phyloP scores from a whole-genome alignment of 2,329 filamentous ascomycete genomes.

The Fusarium sp. region DNA sequence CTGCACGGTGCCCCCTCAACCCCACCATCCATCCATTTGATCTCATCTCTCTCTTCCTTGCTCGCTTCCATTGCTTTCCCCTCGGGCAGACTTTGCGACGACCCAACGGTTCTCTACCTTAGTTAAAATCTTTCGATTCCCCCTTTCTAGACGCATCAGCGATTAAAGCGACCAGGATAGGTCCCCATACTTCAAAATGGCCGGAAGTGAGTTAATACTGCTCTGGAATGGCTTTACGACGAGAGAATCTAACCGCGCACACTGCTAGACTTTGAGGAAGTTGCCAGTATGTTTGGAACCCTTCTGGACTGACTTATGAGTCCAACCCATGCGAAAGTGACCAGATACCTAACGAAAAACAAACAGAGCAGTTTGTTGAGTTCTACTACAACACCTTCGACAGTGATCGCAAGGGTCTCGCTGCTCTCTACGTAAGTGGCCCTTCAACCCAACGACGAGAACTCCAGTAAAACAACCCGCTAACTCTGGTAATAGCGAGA shows the following conservation, averaged over 20 bases:
- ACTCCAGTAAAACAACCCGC: slow-evolving; percentile 63
- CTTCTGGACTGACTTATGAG: not conserved
- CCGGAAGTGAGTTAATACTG: slow-evolving; percentile 28
- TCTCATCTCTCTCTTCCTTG: slow-evolving; percentile 30
- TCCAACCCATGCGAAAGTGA: not conserved
- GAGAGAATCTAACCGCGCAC: slow-evolving; percentile 41
- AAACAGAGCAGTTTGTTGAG: slow-evolving; percentile 81
- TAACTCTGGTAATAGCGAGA: slow-evolving; percentile 15
- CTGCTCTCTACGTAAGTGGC: slow-evolving; percentile 78
- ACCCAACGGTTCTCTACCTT: slow-evolving; percentile 32
- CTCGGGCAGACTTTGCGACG: slow-evolving; percentile 48
- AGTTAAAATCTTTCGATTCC: not conserved
- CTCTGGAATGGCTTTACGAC: not conserved
- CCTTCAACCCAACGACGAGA: slow-evolving; percentile 10
- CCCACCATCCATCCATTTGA: slow-evolving; percentile 49
- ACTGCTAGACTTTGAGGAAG: slow-evolving; percentile 52
- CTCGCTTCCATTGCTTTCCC: slow-evolving; percentile 20
- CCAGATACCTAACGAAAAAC: slow-evolving; percentile 1
- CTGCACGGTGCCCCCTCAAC: slow-evolving; percentile 49
- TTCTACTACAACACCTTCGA: slow-evolving; percentile 96
- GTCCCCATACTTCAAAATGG: slow-evolving; percentile 38
- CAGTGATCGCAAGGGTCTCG: slow-evolving; percentile 69
- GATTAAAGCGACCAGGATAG: slow-evolving; percentile 19
- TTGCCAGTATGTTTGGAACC: slow-evolving; percentile 54
- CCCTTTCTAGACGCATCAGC: slow-evolving; percentile 1